Base-by-base conservation (phyloP, 2,329 filamentous ascomycete species). In the Claviceps cyperi region DNA sequence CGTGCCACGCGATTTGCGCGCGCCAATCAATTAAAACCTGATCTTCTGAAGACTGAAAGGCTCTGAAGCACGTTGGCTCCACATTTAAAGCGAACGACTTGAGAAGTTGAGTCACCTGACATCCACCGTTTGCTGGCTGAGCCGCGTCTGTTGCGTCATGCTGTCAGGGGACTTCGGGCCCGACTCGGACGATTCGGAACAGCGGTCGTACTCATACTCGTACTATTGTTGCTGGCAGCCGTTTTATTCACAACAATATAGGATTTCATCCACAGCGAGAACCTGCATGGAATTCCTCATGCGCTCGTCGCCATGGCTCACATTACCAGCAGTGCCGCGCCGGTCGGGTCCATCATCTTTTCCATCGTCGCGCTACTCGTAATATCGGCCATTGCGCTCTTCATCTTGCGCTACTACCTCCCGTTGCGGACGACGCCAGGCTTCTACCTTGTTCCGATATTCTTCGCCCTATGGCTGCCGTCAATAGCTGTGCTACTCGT, bases 401-500 rank as follows among this genome's bases (percentile, higher is more conserved):
- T 96, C 21, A 81, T 97, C 54, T 74, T 96, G 52, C 84, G 92
- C 60, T 82, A 88, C 70, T 98, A 90, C 68, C 78, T 98, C 9
- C 91, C 91, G 2, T 75, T 98, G 36, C 88, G 92, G 57, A 81
- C 84, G 6, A 97, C 92, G 1, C 91, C 92, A 1, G 86, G 83
- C 52, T 96, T 94, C 67, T 81, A 97, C 47, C 76, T 89, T 47
- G 77, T 96, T 1, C 91, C 92, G 37, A 88, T 98, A 54, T 98
- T 98, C 70, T 84, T 98, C 57, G 88, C 91, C n/a, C 77, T 98
- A 58, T 90, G 87, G 62, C 79, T 98, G 5, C 94, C 92, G 11
- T 87, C 88, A 45, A 90, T 86, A 65, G 91, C 94, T 60, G 80
- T 97, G 22, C 74, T 98, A 22, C 78, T 98, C 21, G 89, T 98